Percentiles rank a stretch among this genome's conserved stretches.
These are phyloP conservation scores for Neospermospora avenae DNA, from an alignment of 2,329 filamentous ascomycete species.

Conservation along the genomic window DNA sequence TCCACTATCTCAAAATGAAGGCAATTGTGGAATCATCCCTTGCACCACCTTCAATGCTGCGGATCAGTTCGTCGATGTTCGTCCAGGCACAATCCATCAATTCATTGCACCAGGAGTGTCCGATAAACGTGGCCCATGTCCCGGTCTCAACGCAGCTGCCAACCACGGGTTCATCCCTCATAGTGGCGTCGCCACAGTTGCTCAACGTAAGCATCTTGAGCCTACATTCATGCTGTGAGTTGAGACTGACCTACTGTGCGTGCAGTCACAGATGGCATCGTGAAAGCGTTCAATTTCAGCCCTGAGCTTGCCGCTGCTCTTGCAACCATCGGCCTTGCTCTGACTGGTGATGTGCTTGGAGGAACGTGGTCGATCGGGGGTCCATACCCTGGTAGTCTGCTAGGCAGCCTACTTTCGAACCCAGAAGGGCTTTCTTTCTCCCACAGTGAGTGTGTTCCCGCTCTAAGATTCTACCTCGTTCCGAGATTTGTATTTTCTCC, in stretches of 20 bases:
- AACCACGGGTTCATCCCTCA: conserved; percentile 38
- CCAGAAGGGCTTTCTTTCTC: conserved; percentile 14
- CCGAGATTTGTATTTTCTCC: no score
- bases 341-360: conserved; percentile 11
- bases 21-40: conserved; percentile 17
- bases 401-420: conserved; percentile 5
- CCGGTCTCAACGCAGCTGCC: conserved; percentile 39
- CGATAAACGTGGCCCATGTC: conserved; percentile 15
- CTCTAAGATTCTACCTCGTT: no score
- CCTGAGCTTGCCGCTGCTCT: conserved; percentile 11
- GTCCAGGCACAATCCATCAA: conserved; percentile 15
- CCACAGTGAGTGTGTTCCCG: conserved; percentile 7
- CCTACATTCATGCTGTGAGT: no score
- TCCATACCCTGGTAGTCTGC: conserved; percentile 11
- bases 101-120: conserved; percentile 13
- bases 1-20: conserved; percentile 11
- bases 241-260: not conserved
- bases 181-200: conserved; percentile 11
- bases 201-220: not conserved
- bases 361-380: conserved; percentile 14
- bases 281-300: conserved; percentile 12
- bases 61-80: conserved; percentile 19
- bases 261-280: conserved; percentile 5
- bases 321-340: conserved; percentile 7
- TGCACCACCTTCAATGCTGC: conserved; percentile 9